Conservation (phyloP, 2,329 filamentous ascomycete genomes). For the Pseudonectria foliicola region DNA sequence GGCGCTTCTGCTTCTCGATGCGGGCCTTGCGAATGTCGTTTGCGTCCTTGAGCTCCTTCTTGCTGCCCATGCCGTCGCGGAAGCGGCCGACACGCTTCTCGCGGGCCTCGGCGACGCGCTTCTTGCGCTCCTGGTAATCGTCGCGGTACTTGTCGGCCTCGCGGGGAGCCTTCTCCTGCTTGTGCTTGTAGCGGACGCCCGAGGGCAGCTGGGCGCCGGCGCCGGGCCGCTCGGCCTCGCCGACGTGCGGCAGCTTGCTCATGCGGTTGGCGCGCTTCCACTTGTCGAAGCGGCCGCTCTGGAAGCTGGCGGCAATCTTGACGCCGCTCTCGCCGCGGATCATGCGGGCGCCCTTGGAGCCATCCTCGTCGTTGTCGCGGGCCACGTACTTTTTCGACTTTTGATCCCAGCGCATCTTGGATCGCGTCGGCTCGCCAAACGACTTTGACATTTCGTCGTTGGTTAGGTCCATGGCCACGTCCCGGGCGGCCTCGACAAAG, state of each 20-base stretch:
- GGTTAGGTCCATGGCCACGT: conserved; percentile 83
- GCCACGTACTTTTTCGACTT: conserved; percentile 93
- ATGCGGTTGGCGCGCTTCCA: conserved; percentile 87
- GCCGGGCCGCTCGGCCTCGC: conserved; percentile 62
- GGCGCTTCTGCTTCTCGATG: conserved; percentile 66
- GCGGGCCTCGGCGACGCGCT: conserved; percentile 78
- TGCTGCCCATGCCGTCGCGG: conserved; percentile 66
- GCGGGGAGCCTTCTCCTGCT: conserved; percentile 81
- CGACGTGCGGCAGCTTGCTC: conserved; percentile 68
- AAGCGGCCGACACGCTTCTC: conserved; percentile 75
- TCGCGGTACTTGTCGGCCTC: conserved; percentile 86
- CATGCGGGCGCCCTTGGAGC: conserved; percentile 64
- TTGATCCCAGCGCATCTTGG: conserved; percentile 91
- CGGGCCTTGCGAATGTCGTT: conserved; percentile 82
- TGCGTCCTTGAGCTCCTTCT: conserved; percentile 68
- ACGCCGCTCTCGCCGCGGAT: conserved; percentile 85
- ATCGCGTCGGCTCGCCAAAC: conserved; percentile 69
- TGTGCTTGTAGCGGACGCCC: conserved; percentile 67
- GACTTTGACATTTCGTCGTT: conserved; percentile 78
- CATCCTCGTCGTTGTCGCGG: conserved; percentile 89
- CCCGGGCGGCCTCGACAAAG: conserved; percentile 83
- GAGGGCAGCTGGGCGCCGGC: conserved; percentile 21
- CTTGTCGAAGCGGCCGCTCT: conserved; percentile 84
- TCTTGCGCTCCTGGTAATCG: conserved; percentile 86
- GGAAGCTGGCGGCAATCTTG: conserved; percentile 92